phyloP scores from a whole-genome alignment of 768 basidiomycete genomes.

The Tephrocybe sp. region DNA sequence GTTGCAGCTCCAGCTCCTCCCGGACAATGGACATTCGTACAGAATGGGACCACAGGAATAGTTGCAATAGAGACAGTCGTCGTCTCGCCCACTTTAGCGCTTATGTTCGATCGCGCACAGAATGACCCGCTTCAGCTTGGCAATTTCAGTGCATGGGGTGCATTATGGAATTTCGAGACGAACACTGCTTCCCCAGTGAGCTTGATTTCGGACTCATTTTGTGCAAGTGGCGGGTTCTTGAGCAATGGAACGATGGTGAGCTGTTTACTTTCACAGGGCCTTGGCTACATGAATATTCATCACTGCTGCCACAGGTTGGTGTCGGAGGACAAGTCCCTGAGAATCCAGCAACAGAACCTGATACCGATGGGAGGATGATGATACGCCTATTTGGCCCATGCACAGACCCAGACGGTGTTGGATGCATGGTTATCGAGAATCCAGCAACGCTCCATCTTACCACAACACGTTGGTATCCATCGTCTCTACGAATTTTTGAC shows the following conservation, averaged over 20 bases:
- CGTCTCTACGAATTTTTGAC: constrained; percentile 31
- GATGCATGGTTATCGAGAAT: constrained; percentile 36
- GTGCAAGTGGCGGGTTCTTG: constrained; percentile 9
- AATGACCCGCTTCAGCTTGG: constrained; percentile 8
- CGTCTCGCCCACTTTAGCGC: constrained; percentile 8
- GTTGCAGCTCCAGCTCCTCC: background rate
- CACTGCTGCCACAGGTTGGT: constrained; percentile 19
- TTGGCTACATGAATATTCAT: background rate
- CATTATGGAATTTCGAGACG: constrained; percentile 10
- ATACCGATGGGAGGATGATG: constrained; percentile 30
- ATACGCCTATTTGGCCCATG: constrained; percentile 41
- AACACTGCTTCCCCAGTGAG: constrained; percentile 7
- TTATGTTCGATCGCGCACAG: constrained; percentile 8
- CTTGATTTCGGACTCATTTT: constrained; percentile 10
- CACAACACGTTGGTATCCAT: constrained; percentile 39
- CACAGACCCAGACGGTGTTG: constrained; percentile 21
- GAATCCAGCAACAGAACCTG: constrained; percentile 19
- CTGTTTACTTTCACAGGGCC: background rate
- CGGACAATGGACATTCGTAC: constrained; percentile 8
- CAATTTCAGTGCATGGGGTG: constrained; percentile 9
- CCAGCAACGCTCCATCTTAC: constrained; percentile 31
- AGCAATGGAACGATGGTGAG: constrained; percentile 13
- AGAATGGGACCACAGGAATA: constrained; percentile 12
- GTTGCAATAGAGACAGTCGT: constrained; percentile 7
- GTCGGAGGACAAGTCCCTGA: constrained; percentile 27